Conservation (phyloP, 31 red algal species). For the Porphyra umbilicalis region DNA sequence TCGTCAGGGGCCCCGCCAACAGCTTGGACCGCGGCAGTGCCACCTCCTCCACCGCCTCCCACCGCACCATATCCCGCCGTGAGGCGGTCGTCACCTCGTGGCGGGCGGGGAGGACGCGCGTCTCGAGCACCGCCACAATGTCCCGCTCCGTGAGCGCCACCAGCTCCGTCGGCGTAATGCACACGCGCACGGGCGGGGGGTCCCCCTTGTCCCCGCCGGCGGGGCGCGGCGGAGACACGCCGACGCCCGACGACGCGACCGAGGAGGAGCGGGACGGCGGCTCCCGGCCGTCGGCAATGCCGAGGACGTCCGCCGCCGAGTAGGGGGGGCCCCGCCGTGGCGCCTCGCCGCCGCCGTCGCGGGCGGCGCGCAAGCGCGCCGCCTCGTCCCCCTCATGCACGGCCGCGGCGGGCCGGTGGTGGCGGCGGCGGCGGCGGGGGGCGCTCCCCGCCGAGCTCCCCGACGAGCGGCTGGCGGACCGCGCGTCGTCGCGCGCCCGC, state of each 20-base stretch:
- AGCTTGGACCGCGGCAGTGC: background rate
- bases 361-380: no score
- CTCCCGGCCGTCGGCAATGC: background rate
- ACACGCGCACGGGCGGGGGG: background rate
- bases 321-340: background rate
- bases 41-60: background rate
- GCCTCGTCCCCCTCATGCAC: background rate
- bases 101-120: background rate
- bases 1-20: background rate
- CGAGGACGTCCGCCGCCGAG: background rate
- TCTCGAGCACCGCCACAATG: background rate
- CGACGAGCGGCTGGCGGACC: background rate
- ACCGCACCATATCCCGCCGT: background rate
- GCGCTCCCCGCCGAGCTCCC: background rate
- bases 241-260: background rate
- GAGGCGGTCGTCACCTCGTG: background rate
- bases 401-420: background rate
- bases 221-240: background rate
- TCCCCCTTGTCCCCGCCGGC: background rate
- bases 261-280: background rate
- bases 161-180: background rate
- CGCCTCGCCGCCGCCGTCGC: background rate
- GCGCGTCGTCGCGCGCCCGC: background rate
- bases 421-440: background rate
- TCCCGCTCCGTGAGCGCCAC: background rate